These are phyloP conservation scores for Phytophthora agathidicida DNA, from an alignment of 352 stramenopile genomes.

Conservation along the genomic window DNA sequence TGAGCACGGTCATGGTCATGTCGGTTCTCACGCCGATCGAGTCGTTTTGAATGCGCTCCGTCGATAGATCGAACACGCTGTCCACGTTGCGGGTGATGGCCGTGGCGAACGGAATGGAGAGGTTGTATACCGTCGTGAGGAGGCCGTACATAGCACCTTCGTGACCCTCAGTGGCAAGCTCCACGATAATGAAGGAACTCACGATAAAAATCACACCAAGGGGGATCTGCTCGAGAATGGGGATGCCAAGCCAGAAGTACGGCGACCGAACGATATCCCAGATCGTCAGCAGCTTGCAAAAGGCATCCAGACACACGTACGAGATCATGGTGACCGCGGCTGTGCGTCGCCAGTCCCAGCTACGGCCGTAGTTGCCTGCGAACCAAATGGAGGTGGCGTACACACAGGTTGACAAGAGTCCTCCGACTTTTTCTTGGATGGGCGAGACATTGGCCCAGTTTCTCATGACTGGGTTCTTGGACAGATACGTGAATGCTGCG, in stretches of 20 bases:
- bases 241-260: constrained; percentile 57
- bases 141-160: constrained; percentile 72
- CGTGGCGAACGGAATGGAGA: constrained; percentile 49
- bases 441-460: constrained; percentile 51
- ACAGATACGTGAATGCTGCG: constrained; percentile 40
- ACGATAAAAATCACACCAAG: constrained; percentile 61
- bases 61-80: constrained; percentile 47
- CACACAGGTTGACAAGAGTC: constrained; percentile 39
- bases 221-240: constrained; percentile 55
- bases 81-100: constrained; percentile 52
- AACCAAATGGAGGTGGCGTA: constrained; percentile 52
- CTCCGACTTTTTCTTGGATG: constrained; percentile 45
- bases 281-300: constrained; percentile 50
- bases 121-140: constrained; percentile 64
- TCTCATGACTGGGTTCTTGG: constrained; percentile 47
- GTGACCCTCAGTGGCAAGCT: constrained; percentile 59
- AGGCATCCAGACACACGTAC: constrained; percentile 45
- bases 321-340: constrained; percentile 34
- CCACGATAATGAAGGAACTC: constrained; percentile 60
- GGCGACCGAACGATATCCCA: constrained; percentile 56
- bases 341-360: constrained; percentile 60
- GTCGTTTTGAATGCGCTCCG: constrained; percentile 62
- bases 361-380: constrained; percentile 55
- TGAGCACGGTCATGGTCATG: constrained; percentile 51
- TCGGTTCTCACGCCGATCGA: constrained; percentile 40